phyloP scores from a whole-genome alignment of 345 rosid genomes.

The Dipteronia sinensis region DNA sequence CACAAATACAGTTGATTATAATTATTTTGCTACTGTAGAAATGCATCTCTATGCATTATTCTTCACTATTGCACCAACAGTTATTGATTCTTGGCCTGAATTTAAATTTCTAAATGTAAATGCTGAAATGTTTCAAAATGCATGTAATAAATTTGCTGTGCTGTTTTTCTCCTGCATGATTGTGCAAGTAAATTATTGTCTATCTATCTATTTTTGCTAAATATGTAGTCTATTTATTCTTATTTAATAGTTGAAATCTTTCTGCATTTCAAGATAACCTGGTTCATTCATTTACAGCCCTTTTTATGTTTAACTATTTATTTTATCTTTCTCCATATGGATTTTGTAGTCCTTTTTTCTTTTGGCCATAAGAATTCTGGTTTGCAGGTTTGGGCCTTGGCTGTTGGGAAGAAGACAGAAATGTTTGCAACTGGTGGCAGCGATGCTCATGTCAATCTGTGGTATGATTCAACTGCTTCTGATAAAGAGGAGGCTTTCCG shows the following conservation, averaged over 20 bases:
- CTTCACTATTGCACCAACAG: not conserved
- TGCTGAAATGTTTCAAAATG: not conserved
- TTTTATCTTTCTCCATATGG: not conserved
- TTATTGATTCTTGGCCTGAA: not conserved
- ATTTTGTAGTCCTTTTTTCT: constrained; percentile 16
- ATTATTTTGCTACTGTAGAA: not conserved
- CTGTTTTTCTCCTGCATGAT: not conserved
- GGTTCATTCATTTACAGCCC: constrained; percentile 3
- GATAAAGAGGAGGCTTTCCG: constrained; percentile 89
- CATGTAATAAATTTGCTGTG: not conserved
- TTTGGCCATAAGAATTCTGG: constrained; percentile 20
- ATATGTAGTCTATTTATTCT: not conserved
- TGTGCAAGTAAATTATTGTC: not conserved
- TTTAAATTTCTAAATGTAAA: not conserved
- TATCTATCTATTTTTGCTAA: not conserved
- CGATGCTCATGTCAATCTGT: constrained; percentile 81
- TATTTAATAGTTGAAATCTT: not conserved
- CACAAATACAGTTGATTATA: not conserved
- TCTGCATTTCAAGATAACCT: not conserved
- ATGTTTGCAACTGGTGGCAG: constrained; percentile 91
- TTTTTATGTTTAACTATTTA: not conserved
- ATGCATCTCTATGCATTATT: not conserved
- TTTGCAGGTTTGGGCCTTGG: constrained; percentile 90
- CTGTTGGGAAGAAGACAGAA: constrained; percentile 90
- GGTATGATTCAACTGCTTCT: constrained; percentile 85